Conservation (phyloP, 208 protist species). For the Pavlovales sp. region DNA sequence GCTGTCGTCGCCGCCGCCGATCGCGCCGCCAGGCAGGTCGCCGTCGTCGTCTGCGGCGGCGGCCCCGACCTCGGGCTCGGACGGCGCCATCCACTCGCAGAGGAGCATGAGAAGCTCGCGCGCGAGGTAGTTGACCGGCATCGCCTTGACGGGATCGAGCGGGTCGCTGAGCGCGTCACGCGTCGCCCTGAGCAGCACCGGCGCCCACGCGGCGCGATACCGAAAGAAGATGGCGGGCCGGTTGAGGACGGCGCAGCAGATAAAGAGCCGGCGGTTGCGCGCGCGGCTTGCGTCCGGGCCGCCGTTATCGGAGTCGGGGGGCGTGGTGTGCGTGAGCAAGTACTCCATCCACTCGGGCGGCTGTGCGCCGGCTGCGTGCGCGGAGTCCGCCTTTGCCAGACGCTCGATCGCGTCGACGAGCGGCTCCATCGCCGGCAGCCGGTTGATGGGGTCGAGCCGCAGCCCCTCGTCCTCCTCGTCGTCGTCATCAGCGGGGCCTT, state of each 20-base stretch:
- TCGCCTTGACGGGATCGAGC: too few relatives aligned
- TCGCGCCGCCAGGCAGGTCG: too few relatives aligned
- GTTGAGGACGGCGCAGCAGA: not conserved
- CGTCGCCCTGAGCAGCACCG: not conserved
- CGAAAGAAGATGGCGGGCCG: not conserved
- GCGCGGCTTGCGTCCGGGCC: not conserved
- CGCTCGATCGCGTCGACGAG: not conserved
- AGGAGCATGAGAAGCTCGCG: not conserved
- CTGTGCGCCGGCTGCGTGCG: too few relatives aligned
- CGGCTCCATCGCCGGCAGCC: not conserved
- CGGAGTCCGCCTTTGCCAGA: too few relatives aligned
- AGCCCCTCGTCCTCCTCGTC: not conserved
- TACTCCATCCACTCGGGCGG: too few relatives aligned
- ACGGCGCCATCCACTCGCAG: not conserved
- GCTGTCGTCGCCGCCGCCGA: too few relatives aligned
- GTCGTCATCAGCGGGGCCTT: not conserved
- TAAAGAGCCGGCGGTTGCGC: not conserved
- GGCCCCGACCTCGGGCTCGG: too few relatives aligned
- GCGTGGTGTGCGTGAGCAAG: too few relatives aligned
- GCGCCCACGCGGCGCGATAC: not conserved
- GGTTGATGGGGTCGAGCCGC: not conserved
- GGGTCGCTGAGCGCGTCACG: not conserved
- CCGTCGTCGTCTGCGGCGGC: not conserved
- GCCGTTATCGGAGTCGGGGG: not conserved
- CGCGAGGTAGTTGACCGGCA: too few relatives aligned